Base-by-base conservation (phyloP, 345 rosid genomes). In the Anastatica hierochuntica region DNA sequence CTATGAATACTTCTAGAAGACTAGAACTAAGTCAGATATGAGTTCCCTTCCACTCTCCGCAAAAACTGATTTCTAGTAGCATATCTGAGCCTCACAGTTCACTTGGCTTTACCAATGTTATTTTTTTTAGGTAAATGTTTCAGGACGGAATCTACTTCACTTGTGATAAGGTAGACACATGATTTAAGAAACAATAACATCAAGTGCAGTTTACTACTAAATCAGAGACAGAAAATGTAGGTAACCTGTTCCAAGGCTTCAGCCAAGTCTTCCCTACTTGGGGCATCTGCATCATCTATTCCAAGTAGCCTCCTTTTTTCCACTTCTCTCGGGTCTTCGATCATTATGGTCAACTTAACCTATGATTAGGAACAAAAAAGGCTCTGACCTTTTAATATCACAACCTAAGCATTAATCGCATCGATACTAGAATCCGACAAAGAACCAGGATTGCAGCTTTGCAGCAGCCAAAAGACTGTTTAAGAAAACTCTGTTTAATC, bases 291-390 rank as follows among this genome's bases (percentile, higher is more conserved):
- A 43, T 79, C 90, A 44, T 84, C 95, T 17, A 90, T 84, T 45
- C 98, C 98, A 42, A 87, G 80, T 52, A 92, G 75, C 51, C 84
- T 82, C 67, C 81, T 79, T 45, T 94, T 74, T 69, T 92, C 98
- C 24, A 81, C 64, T 61, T 92, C 95, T 63, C 98, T 78, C 18
- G 90, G 94, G 46, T 92, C 98, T 76, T 87, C 98, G 26, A 87
- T 92, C 90, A 77, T 72, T 4, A 88, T 30, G 1, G 96, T 84
- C 68, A 92, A 35, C 64, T 83, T 84, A 47, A 88, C 86, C 98
- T 90, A 62, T 46, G 52, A 9, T 57, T 51, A 38, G n/a, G 14
- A 65, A 19, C 41, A 27, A 0, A 10, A 31, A 64, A 17, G 8
- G 23, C 6, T 14, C 16, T 8, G 7, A 20, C 30, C n/a, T n/a